Percentiles rank a stretch among this genome's conserved stretches.
These are phyloP conservation scores for Bretschneidera sinensis DNA, from an alignment of 345 rosid species.

Conservation along the genomic window DNA sequence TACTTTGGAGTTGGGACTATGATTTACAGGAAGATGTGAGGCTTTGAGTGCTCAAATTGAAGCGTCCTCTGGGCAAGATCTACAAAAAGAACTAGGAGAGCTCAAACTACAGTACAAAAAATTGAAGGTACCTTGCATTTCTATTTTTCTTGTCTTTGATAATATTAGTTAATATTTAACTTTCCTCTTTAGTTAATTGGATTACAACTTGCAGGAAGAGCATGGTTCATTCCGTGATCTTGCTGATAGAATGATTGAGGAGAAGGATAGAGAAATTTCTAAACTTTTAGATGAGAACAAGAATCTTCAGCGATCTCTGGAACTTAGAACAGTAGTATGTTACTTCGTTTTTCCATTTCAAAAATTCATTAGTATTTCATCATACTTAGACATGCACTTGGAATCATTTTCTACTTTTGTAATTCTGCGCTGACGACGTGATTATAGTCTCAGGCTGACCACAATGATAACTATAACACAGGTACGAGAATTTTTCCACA, in stretches of 20 bases:
- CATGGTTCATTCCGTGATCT: constrained; percentile 81
- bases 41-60: constrained; percentile 66
- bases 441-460: constrained; percentile 53
- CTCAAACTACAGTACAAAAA: constrained; percentile 51
- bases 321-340: constrained; percentile 49
- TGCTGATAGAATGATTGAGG: constrained; percentile 91
- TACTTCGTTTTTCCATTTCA: constrained; percentile 9
- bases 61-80: constrained; percentile 59
- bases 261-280: constrained; percentile 83
- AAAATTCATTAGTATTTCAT: constrained; percentile 6
- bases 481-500: constrained; percentile 31
- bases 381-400: constrained; percentile 15
- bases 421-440: constrained; percentile 21
- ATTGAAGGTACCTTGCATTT: constrained; percentile 49
- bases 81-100: constrained; percentile 64
- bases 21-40: constrained; percentile 66
- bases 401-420: constrained; percentile 4
- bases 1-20: constrained; percentile 10
- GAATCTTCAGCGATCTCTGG: constrained; percentile 65
- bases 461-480: constrained; percentile 39
- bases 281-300: constrained; percentile 66
- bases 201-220: constrained; percentile 63
- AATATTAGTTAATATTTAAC: constrained; percentile 10
- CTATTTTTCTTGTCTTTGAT: constrained; percentile 5
- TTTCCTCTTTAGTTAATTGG: constrained; percentile 13